Conservation (phyloP, 129 eudicot species). For the Flaveria bidentis region DNA sequence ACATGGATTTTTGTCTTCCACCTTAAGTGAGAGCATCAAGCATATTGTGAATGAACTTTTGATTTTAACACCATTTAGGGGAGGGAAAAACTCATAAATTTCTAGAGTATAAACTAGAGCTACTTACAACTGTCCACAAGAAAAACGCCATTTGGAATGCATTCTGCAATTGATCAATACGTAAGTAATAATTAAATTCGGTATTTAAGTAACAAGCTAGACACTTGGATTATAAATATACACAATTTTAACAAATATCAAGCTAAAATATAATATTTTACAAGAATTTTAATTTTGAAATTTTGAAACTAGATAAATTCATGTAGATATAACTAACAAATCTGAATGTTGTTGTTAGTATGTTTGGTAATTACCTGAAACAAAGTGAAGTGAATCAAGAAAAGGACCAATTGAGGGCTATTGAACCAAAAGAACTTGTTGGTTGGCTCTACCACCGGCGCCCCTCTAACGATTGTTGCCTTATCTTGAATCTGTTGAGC, state of each 20-base stretch:
- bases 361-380: slow-evolving; percentile 47
- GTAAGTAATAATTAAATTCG: no score
- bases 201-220: no score
- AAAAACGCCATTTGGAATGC: slow-evolving; percentile 83
- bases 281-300: no score
- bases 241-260: neutral
- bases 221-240: neutral
- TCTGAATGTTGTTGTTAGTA: no score
- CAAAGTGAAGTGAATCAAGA: slow-evolving; percentile 76
- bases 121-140: slow-evolving; percentile 74
- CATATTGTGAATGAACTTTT: no score
- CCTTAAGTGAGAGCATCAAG: no score
- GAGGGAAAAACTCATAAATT: no score
- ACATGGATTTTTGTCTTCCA: no score
- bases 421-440: slow-evolving; percentile 79
- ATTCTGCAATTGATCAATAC: slow-evolving; percentile 44
- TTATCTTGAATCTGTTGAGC: slow-evolving; percentile 70
- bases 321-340: no score
- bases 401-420: slow-evolving; percentile 63
- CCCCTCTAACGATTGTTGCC: slow-evolving; percentile 69
- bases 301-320: no score
- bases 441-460: slow-evolving; percentile 66
- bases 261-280: neutral
- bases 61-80: no score
- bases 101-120: neutral